phyloP scores from a whole-genome alignment of 2,329 filamentous ascomycete species.

The Hypocreales sp. region DNA sequence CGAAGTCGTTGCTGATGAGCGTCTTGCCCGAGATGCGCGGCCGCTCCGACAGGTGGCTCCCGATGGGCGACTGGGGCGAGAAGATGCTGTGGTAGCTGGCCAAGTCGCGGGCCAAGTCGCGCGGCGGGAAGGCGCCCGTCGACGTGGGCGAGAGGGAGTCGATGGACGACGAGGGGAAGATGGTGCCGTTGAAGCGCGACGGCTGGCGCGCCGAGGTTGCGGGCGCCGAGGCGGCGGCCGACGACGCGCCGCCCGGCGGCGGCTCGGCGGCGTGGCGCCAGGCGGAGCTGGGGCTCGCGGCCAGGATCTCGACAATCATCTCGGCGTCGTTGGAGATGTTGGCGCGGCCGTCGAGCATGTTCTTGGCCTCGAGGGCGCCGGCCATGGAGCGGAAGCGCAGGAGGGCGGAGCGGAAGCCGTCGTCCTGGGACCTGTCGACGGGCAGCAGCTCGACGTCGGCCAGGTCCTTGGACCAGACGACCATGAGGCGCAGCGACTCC shows the following conservation, averaged over 20 bases:
- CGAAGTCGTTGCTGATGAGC: constrained; percentile 51
- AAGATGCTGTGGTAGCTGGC: constrained; percentile 48
- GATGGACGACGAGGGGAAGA: constrained; percentile 44
- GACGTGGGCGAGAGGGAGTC: constrained; percentile 48
- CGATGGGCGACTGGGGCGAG: constrained; percentile 58
- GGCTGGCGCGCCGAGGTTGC: constrained; percentile 31
- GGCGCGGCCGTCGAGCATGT: constrained; percentile 39
- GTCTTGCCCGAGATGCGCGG: constrained; percentile 50
- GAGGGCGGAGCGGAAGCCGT: constrained; percentile 34
- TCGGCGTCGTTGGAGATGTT: constrained; percentile 33
- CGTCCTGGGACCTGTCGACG: constrained; percentile 31
- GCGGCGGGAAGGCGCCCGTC: constrained; percentile 32
- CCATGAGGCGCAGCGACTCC: constrained; percentile 38
- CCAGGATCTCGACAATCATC: constrained; percentile 42
- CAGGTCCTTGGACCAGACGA: constrained; percentile 42
- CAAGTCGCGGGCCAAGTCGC: constrained; percentile 43
- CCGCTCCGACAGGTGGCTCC: constrained; percentile 49
- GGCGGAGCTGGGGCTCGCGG: constrained; percentile 18
- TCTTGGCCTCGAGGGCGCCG: constrained; percentile 41
- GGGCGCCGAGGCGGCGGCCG: constrained; percentile 23
- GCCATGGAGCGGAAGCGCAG: constrained; percentile 34
- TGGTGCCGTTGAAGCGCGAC: constrained; percentile 40
- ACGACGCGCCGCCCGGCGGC: constrained; percentile 9
- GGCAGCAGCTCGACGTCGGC: constrained; percentile 34
- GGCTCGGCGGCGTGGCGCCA: constrained; percentile 11